Evolutionary conservation across 2,329 filamentous ascomycete species (phyloP), one percentile per base, ranked within the genome.

Genomic region (Penicillium sp.): DNA sequence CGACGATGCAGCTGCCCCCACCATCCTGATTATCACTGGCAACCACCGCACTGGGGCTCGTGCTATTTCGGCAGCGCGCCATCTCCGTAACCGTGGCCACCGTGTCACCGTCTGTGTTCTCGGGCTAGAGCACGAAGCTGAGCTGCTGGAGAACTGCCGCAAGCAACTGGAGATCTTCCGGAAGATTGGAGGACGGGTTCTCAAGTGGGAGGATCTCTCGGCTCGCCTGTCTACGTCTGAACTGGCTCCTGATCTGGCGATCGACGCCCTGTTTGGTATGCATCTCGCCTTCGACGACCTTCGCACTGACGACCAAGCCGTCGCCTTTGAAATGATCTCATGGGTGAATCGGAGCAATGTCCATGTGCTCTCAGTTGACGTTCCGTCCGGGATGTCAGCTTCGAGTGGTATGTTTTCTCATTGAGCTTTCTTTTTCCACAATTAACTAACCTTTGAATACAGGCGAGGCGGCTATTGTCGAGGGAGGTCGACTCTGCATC

Each of bases 291-390:
- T 96, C 64, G 91, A 96, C 60, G 90, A 95, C 62, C 79, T 97
- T 25, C 83, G 90, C 31, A 88, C 86, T 2, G 87, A 88, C 14
- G 89, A 95, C 59, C 90, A 95, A 68, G 85, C 87, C 3, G 88
- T 87, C 0, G 89, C 90, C 0, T 92, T 95, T 65, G 88, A 95
- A 66, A 83, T 96, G 65, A 94, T 96, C 64, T 88, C 91, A 56
- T 97, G 92, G 91, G 88, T 90, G 2, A 97, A 96, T 67, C 87
- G 91, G 57, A 89, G 87, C 67, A 89, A 91, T 58, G 86, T 90
- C 0, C 85, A 87, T 51, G 87, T 94, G 3, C 76, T 99, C 18
- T 89, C 91, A 0, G 83, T 99, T n/a, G 92, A 96, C 67, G 84
- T 95, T 5, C 94, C 94, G 0, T 92, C 89, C 0, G 94, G 94